A percentile compares a stretch with the other conserved stretches of the same genome.
phyloP scores from a whole-genome alignment of 1,139 yeast species.

The Kodamaea arcana region DNA sequence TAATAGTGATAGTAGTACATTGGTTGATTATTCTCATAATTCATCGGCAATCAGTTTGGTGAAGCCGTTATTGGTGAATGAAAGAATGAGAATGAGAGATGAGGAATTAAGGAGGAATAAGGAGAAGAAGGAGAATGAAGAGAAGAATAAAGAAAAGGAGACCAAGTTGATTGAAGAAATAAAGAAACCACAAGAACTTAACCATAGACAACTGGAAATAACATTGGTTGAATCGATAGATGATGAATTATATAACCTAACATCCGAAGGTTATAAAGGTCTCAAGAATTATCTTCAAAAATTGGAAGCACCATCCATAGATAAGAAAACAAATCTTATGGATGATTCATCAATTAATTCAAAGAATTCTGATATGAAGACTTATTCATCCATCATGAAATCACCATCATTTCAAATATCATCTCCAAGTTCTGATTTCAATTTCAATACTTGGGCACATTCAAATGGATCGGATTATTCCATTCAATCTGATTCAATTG shows the following conservation, averaged over 20 bases:
- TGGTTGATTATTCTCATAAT: slow-evolving; percentile 18
- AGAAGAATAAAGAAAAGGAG: not conserved
- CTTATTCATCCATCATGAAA: not conserved
- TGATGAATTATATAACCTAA: not conserved
- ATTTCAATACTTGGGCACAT: slow-evolving; percentile 1
- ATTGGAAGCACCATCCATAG: not conserved
- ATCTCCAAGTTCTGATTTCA: not conserved
- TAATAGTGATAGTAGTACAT: slow-evolving; percentile 22
- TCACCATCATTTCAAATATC: not conserved
- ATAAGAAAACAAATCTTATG: no score
- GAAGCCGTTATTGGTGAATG: slow-evolving; percentile 10
- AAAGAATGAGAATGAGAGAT: slow-evolving; percentile 4
- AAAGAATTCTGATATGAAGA: no score
- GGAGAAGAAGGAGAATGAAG: not conserved
- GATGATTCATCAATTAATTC: not conserved
- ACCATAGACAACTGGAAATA: not conserved
- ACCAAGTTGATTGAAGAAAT: not conserved
- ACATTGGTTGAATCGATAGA: not conserved
- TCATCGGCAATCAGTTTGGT: slow-evolving; percentile 5
- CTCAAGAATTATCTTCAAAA: not conserved
- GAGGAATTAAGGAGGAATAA: not conserved
- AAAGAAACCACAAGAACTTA: not conserved
- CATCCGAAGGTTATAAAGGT: not conserved
- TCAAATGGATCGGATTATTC: slow-evolving; percentile 12
- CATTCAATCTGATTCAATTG: slow-evolving; percentile 11